Conservation (phyloP, 2,329 filamentous ascomycete species). For the Phaeosphaeriaceae sp. region DNA sequence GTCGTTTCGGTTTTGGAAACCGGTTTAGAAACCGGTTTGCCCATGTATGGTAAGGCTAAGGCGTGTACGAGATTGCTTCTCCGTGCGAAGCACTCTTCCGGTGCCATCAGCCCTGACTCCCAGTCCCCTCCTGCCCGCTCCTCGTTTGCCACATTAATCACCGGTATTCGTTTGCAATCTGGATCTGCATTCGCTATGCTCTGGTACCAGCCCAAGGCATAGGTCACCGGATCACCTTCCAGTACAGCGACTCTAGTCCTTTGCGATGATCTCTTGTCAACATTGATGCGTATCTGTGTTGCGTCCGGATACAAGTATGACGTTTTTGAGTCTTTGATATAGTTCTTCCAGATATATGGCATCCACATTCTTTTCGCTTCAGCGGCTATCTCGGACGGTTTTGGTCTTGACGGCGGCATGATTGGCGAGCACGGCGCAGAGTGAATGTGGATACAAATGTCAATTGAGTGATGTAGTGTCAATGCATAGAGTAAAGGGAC, state of each 20-base stretch:
- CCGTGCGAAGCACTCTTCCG: slow-evolving; percentile 75
- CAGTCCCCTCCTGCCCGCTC: slow-evolving; percentile 80
- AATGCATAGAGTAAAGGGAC: slow-evolving; percentile 14
- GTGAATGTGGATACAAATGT: slow-evolving; percentile 7
- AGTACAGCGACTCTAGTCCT: slow-evolving; percentile 53
- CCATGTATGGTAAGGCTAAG: slow-evolving; percentile 68
- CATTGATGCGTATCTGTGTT: slow-evolving; percentile 51
- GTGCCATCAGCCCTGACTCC: slow-evolving; percentile 69
- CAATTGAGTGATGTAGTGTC: slow-evolving; percentile 4
- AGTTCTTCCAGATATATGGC: slow-evolving; percentile 64
- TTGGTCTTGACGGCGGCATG: slow-evolving; percentile 67
- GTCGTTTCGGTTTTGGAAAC: too few relatives aligned
- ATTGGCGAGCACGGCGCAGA: slow-evolving; percentile 5
- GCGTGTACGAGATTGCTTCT: slow-evolving; percentile 75
- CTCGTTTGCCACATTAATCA: slow-evolving; percentile 78
- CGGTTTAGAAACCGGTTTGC: too few relatives aligned
- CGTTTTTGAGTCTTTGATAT: slow-evolving; percentile 62
- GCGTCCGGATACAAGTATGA: slow-evolving; percentile 63
- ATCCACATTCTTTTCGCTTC: slow-evolving; percentile 76
- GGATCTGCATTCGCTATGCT: slow-evolving; percentile 37
- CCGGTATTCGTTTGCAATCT: slow-evolving; percentile 59
- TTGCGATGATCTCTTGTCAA: slow-evolving; percentile 52
- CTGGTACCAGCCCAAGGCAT: slow-evolving; percentile 66
- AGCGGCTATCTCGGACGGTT: slow-evolving; percentile 72
- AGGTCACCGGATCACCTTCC: slow-evolving; percentile 54